Evolutionary conservation across 2,329 filamentous ascomycete genomes (phyloP).

Genomic region (Botrytis squamosa): DNA sequence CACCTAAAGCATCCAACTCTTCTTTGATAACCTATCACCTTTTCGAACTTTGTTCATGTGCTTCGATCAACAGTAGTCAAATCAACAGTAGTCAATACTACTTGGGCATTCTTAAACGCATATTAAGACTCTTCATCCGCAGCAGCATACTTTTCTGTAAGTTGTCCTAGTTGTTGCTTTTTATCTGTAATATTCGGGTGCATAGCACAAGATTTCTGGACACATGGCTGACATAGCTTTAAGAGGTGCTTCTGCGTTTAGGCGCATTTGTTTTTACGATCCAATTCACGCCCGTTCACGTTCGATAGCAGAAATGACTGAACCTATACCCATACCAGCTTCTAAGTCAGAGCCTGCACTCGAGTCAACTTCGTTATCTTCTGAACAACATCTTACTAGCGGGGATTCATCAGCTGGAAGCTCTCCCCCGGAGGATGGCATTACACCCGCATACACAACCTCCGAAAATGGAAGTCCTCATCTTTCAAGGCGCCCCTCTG

Average conservation of each 20-base stretch:
- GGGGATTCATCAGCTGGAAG: conserved; percentile 45
- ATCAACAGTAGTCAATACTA: neutral
- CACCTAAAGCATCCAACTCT: conserved; percentile 10
- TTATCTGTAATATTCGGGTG: neutral
- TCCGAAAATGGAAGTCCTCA: conserved; percentile 50
- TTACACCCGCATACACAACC: conserved; percentile 53
- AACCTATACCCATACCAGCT: conserved; percentile 42
- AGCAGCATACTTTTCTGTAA: neutral
- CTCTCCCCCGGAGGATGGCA: conserved; percentile 48
- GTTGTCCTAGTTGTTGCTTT: neutral
- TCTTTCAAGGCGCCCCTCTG: conserved; percentile 75
- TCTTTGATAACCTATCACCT: conserved; percentile 18
- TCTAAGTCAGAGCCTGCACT: conserved; percentile 29
- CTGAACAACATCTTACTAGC: conserved; percentile 30
- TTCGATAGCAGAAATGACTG: conserved; percentile 47
- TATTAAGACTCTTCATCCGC: neutral
- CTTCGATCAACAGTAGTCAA: neutral
- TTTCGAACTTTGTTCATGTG: conserved; percentile 22
- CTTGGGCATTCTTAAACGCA: neutral
- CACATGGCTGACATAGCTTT: conserved; percentile 46
- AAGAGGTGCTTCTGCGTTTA: conserved; percentile 44
- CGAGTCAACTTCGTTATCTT: conserved; percentile 28
- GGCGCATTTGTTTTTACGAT: conserved; percentile 44
- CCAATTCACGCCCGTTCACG: conserved; percentile 41
- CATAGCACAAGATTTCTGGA: conserved; percentile 25